A percentile compares a stretch with the other conserved stretches of the same genome.
Conservation (phyloP, 2,329 filamentous ascomycete genomes). For the Epichloe coenophiala region DNA sequence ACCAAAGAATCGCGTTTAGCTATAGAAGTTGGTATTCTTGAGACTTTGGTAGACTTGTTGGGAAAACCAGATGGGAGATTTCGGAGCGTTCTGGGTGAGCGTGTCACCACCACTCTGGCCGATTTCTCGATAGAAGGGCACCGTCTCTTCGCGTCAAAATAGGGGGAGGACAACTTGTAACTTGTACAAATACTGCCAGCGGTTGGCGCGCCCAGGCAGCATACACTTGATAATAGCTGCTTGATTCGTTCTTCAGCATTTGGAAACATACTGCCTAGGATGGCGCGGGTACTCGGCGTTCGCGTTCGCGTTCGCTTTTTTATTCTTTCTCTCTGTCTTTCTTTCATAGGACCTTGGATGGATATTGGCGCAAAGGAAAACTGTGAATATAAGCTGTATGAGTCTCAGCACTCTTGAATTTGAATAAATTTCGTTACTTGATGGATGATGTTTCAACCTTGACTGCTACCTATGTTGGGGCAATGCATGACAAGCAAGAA, state of each 20-base stretch:
- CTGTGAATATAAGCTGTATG: background rate
- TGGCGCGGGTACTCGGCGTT: background rate
- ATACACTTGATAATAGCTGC: background rate
- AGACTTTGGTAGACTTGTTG: background rate
- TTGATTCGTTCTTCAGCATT: background rate
- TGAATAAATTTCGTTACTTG: background rate
- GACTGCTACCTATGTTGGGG: background rate
- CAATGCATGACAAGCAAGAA: background rate
- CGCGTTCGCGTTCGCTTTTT: too few relatives aligned
- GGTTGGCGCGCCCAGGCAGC: background rate
- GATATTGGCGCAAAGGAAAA: background rate
- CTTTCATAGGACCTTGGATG: background rate
- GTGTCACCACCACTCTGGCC: background rate
- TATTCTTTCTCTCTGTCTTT: too few relatives aligned
- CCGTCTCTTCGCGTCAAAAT: background rate
- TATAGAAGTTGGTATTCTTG: background rate
- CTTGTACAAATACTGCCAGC: slow-evolving; percentile 2
- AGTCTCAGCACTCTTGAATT: background rate
- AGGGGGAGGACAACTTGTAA: slow-evolving; percentile 1
- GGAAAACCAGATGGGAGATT: background rate
- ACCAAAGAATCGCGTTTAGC: slow-evolving; percentile 41
- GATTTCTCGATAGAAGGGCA: background rate
- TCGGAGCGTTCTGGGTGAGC: background rate
- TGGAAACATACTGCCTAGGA: background rate
- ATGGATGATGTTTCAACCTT: background rate